Conservation (phyloP, 2,329 filamentous ascomycete species). For the Aspergillus novofumigatus region DNA sequence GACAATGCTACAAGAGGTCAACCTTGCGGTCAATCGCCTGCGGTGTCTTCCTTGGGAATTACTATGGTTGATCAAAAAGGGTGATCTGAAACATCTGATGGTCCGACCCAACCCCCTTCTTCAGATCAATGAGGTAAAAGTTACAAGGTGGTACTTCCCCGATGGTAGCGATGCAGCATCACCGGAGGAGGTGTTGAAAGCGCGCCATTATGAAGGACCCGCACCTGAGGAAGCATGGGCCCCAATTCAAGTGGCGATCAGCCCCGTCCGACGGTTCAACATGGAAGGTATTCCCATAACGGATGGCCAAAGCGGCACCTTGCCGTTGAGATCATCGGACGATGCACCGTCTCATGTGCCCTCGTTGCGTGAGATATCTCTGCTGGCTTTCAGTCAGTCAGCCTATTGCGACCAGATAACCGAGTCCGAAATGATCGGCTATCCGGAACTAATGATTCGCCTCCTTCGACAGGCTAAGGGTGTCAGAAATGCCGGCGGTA, state of each 20-base stretch:
- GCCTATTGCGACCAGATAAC: slow-evolving; percentile 34
- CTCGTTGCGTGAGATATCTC: slow-evolving; percentile 41
- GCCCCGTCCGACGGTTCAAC: slow-evolving; percentile 29
- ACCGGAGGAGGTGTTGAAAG: slow-evolving; percentile 7
- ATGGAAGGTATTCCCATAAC: slow-evolving; percentile 29
- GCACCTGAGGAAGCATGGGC: slow-evolving; percentile 30
- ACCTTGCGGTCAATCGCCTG: slow-evolving; percentile 43
- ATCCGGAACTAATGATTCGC: slow-evolving; percentile 31
- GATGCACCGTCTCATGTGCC: slow-evolving; percentile 23
- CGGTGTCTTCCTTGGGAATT: slow-evolving; percentile 44
- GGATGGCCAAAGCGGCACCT: slow-evolving; percentile 4
- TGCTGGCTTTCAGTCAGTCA: slow-evolving; percentile 37
- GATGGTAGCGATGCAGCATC: slow-evolving; percentile 6
- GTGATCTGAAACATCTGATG: slow-evolving; percentile 35
- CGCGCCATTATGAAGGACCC: slow-evolving; percentile 22
- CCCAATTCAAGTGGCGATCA: slow-evolving; percentile 35
- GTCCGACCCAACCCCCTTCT: slow-evolving; percentile 40
- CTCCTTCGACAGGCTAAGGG: slow-evolving; percentile 33
- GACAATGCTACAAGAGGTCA: slow-evolving; percentile 41
- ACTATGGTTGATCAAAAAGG: slow-evolving; percentile 36
- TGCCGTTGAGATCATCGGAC: slow-evolving; percentile 1
- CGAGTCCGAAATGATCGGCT: slow-evolving; percentile 31
- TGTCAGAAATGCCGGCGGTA: slow-evolving; percentile 35
- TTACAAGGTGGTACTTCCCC: slow-evolving; percentile 30
- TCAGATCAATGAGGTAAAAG: slow-evolving; percentile 25